Base-by-base conservation (phyloP, 805 yeast species). In the Wilhelminamyces savonicus region DNA sequence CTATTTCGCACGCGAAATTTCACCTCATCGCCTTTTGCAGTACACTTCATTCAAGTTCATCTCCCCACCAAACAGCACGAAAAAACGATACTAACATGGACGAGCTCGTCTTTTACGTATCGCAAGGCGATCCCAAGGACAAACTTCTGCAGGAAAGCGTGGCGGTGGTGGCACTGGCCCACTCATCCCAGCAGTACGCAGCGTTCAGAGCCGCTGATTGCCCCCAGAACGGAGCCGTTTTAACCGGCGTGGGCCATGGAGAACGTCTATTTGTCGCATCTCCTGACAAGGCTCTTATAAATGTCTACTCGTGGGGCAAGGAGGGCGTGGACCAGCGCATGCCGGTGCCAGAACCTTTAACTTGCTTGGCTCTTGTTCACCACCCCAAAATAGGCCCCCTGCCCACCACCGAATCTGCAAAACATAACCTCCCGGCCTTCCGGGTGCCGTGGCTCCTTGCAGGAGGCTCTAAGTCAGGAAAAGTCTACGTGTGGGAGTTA, bases 401-500 rank as follows among this genome's bases (percentile, higher is more conserved):
- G 14, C 16, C 12, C 17, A 19, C 36, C 48, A 39, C 12, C 29
- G 36, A 19, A 39, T 41, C 16, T 27, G 40, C 40, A 6, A 31
- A 35, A 11, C 41, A 39, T 8, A 47, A 37, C 11, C 47, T 54
- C 13, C 69, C 76, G 4, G 55, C 48, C 26, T 71, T 66, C 48
- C 59, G 73, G 37, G 47, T 69, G 22, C 81, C 82, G 13, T 79
- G 82, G 69, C 49, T 83, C 23, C 54, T 92, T 16, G 79, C 76
- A 5, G 94, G 81, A 25, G 87, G 90, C 36, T 69, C 92, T 30
- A 50, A 63, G 35, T 48, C 79, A n/a, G 97, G 97, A 9, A 73
- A 78, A 40, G 39, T 92, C 11, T 82, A 82, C 48, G 54, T 88
- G 1, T 90, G 97, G 97, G 95, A 86, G 44, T 49, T 88, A 29